Evolutionary conservation across 495 filamentous ascomycete genomes (phyloP).

Genomic region (Bombardia bombarda): DNA sequence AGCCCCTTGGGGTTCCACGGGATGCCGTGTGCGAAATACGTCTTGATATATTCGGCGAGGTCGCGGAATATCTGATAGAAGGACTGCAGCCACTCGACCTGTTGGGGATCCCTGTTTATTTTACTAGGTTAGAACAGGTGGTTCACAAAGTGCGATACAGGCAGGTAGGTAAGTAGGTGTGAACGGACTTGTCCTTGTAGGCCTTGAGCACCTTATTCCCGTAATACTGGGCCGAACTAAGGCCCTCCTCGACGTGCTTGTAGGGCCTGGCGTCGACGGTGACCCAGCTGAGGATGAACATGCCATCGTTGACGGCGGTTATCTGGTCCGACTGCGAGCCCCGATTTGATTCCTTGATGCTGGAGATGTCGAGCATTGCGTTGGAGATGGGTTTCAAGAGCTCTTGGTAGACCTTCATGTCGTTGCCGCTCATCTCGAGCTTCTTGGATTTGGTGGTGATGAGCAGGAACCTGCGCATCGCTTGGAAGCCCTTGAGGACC

Average conservation of each 20-base stretch:
- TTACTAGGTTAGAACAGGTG: neutral
- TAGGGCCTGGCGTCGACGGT: conserved; percentile 68
- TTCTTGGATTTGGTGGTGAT: conserved; percentile 89
- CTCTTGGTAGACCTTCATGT: conserved; percentile 57
- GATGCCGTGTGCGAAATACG: conserved; percentile 68
- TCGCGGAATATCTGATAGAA: conserved; percentile 83
- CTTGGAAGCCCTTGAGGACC: conserved; percentile 54
- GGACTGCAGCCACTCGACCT: conserved; percentile 78
- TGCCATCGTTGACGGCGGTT: conserved; percentile 79
- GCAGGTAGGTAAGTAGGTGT: neutral
- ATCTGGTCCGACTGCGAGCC: conserved; percentile 68
- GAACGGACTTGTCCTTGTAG: conserved; percentile 77
- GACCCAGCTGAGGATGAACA: conserved; percentile 80
- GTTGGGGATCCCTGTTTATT: conserved; percentile 55
- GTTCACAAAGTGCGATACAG: neutral
- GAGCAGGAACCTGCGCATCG: conserved; percentile 78
- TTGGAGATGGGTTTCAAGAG: conserved; percentile 72
- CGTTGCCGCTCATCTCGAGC: conserved; percentile 60
- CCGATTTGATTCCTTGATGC: conserved; percentile 71
- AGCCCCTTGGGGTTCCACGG: conserved; percentile 84
- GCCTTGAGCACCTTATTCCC: conserved; percentile 86
- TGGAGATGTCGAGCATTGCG: conserved; percentile 64
- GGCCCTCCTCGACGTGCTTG: conserved; percentile 70
- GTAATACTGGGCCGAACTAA: conserved; percentile 76
- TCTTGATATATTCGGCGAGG: conserved; percentile 70